Evolutionary conservation across 192 early-diverging fungal genomes (phyloP).

Genomic region (Mortierella hygrophila): DNA sequence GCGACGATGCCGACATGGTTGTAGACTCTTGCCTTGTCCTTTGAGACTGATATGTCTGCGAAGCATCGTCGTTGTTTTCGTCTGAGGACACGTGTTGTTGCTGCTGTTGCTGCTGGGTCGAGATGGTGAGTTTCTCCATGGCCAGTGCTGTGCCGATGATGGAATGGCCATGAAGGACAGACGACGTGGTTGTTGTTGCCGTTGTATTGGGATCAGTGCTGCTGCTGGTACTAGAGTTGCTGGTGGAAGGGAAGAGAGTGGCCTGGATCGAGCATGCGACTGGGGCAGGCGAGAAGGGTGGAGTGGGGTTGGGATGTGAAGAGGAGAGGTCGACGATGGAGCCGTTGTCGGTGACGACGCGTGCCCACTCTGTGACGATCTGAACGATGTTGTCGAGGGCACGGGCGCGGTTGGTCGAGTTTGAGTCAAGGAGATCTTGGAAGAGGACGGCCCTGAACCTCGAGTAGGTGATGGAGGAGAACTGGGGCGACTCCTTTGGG

Average conservation of each 20-base stretch:
- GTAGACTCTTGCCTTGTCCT: conserved; percentile 31
- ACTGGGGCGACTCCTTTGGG: conserved; percentile 38
- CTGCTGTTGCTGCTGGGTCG: conserved; percentile 22
- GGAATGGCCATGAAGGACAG: not conserved
- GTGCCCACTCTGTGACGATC: conserved; percentile 54
- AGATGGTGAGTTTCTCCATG: conserved; percentile 54
- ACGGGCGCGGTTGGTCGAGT: conserved; percentile 39
- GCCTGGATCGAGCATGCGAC: conserved; percentile 30
- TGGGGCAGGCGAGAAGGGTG: conserved; percentile 45
- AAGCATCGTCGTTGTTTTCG: not conserved
- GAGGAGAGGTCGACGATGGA: conserved; percentile 35
- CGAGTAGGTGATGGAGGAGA: conserved; percentile 51
- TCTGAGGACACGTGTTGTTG: conserved; percentile 1
- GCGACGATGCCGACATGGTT: conserved; percentile 45
- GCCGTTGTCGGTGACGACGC: conserved; percentile 51
- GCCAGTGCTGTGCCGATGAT: conserved; percentile 39
- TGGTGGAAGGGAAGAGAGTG: conserved; percentile 19
- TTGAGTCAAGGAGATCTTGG: conserved; percentile 48
- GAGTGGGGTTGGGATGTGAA: conserved; percentile 29
- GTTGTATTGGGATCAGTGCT: conserved; percentile 42
- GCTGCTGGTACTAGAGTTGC: not conserved
- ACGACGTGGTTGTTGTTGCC: conserved; percentile 61
- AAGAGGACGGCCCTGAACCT: conserved; percentile 55
- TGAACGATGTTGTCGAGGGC: conserved; percentile 56
- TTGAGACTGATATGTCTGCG: conserved; percentile 9